Base-by-base conservation (phyloP, 106 monocot genomes). In the Apostasia shenzhenica region DNA sequence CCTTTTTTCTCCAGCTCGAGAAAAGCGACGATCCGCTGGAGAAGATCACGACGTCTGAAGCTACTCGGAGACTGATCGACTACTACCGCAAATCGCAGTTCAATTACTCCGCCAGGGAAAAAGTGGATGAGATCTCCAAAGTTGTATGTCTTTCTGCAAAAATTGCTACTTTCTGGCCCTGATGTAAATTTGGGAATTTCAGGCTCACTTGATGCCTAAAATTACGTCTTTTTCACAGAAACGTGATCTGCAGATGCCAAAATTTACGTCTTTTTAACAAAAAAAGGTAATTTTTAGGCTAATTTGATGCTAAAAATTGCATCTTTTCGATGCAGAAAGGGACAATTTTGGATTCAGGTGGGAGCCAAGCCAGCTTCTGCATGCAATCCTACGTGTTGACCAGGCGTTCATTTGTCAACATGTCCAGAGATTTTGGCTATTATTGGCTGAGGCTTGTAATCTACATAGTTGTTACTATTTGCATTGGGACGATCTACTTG, bases 21-120 rank as follows among this genome's bases (percentile, higher is more conserved):
- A 92, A 65, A 41, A 69, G 79, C 38, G 92, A 92, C 69, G 97
- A 97, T 73, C 97, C 97, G 9, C 76, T 99, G 57, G 92, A 89
- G 6, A 92, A 83, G 49, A 83, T 92, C 1, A 92, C 89, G 0
- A 85, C 97, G 12, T 54, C 80, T 5, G 88, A 95, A 79, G 95
- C 88, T 6, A 91, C 77, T n/a, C 68, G 82, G 67, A 84, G 57
- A 45, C 76, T 95, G 12, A 75, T 75, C 41, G 76, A 77, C 12
- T 78, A 47, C 56, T 95, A 91, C 73, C 68, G 51, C 11, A 61
- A 45, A 46, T 95, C 95, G 4, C 82, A 88, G 45, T 76, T 80
- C 12, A 68, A 69, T 52, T 76, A 80, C 58, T 8, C 69, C 2
- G 86, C 86, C 2, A 55, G 69, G 2, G 62, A 84, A 63, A 91